phyloP scores from a whole-genome alignment of 2,329 filamentous ascomycete species.

The Seiridium cupressi region DNA sequence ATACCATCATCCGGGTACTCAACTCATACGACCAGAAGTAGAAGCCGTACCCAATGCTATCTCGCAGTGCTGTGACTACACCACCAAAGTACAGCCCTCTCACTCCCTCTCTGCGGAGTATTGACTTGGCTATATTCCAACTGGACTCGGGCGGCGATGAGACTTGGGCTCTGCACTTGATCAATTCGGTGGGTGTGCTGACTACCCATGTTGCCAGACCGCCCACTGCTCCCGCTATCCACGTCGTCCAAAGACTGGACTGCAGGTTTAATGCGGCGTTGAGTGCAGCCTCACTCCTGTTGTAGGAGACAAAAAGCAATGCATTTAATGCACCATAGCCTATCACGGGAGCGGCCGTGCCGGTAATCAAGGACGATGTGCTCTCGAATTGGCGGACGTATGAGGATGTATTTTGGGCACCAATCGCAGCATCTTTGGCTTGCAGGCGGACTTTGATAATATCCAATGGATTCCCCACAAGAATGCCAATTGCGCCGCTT shows the following conservation, averaged over 20 bases:
- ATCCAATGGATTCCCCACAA: conserved; percentile 86
- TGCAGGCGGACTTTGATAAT: conserved; percentile 72
- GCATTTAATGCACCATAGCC: conserved; percentile 92
- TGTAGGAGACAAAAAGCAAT: conserved; percentile 86
- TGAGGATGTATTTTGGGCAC: conserved; percentile 17
- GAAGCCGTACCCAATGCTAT: conserved; percentile 93
- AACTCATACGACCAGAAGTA: conserved; percentile 95
- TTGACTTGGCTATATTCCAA: conserved; percentile 61
- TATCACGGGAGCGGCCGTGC: conserved; percentile 80
- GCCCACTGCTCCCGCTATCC: conserved; percentile 75
- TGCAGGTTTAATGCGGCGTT: conserved; percentile 31
- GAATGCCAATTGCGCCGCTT: conserved; percentile 57
- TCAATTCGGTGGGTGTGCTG: conserved; percentile 83
- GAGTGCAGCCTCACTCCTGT: conserved; percentile 71
- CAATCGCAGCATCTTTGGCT: conserved; percentile 43
- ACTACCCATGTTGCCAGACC: conserved; percentile 84
- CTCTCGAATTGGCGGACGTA: conserved; percentile 32
- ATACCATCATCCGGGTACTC: conserved; percentile 57
- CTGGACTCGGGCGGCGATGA: conserved; percentile 48
- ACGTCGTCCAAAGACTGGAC: conserved; percentile 64
- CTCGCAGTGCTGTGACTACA: conserved; percentile 74
- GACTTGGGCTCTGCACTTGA: conserved; percentile 86
- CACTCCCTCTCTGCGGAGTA: conserved; percentile 56
- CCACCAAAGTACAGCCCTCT: conserved; percentile 81
- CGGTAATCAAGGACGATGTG: conserved; percentile 48